Conservation (phyloP, 306 rosid species). For the Sindora glabra region DNA sequence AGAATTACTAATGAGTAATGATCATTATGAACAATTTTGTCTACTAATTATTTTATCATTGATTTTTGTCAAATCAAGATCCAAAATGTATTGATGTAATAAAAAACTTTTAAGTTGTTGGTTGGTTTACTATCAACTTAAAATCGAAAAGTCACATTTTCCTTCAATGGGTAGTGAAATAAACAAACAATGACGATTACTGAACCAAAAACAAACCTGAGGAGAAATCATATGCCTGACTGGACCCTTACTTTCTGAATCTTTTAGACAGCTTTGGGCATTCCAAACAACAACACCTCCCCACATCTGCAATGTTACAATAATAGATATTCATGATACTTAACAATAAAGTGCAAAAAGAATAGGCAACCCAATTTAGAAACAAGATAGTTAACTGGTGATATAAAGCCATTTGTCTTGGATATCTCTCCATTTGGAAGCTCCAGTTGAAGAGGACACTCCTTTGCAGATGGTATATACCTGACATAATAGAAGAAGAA, state of each 20-base stretch:
- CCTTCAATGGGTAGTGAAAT: neutral
- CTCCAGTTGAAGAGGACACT: conserved; percentile 83
- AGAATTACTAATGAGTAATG: conserved; percentile 18
- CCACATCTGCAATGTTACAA: conserved; percentile 71
- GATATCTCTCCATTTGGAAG: conserved; percentile 83
- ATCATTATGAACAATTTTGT: conserved; percentile 3
- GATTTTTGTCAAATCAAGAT: neutral
- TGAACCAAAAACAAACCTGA: conserved; percentile 42
- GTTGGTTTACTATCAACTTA: neutral
- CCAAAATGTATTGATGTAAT: neutral
- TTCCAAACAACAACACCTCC: conserved; percentile 94
- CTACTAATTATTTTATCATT: neutral
- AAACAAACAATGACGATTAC: conserved; percentile 1
- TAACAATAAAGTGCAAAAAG: neutral
- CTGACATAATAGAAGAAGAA: conserved; percentile 38
- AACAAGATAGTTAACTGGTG: conserved; percentile 61
- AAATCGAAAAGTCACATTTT: neutral
- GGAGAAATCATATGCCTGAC: conserved; percentile 46
- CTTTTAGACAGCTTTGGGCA: conserved; percentile 52
- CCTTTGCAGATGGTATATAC: conserved; percentile 73
- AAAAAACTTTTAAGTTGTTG: conserved; percentile 10
- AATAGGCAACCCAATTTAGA: conserved; percentile 5
- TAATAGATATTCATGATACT: conserved; percentile 7
- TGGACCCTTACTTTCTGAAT: conserved; percentile 39
- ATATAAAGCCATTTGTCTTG: conserved; percentile 80